Conservation (phyloP, 768 basidiomycete species). For the Lyophyllum decastes region DNA sequence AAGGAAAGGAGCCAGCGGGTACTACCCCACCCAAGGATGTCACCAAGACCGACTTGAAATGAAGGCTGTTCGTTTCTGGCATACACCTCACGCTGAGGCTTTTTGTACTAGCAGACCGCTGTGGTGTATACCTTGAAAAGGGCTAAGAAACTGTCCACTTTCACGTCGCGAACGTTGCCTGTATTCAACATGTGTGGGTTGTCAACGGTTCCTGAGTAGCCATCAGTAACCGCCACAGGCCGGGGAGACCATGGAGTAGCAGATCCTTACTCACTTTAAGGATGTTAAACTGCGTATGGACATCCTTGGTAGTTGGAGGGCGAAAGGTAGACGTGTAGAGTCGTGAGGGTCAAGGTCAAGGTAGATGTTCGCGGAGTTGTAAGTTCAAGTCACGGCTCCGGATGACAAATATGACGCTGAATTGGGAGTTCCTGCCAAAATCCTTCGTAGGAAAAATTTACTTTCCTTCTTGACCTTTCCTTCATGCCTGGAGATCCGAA, state of each 20-base stretch:
- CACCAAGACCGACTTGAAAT: too few relatives aligned
- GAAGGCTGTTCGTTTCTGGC: too few relatives aligned
- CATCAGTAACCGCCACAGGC: neutral
- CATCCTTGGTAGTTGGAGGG: neutral
- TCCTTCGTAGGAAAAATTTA: neutral
- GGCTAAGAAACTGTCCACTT: too few relatives aligned
- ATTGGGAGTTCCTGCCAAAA: neutral
- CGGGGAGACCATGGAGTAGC: too few relatives aligned
- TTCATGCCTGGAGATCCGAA: constrained; percentile 3
- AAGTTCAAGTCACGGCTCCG: neutral
- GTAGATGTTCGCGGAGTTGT: neutral
- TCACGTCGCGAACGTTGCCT: too few relatives aligned
- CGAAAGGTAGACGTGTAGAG: neutral
- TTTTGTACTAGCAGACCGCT: neutral
- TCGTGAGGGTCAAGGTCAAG: neutral
- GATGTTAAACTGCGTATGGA: neutral
- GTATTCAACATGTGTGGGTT: too few relatives aligned
- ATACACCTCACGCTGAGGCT: neutral
- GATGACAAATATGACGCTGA: neutral
- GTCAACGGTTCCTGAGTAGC: neutral
- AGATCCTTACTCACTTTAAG: neutral
- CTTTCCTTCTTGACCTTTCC: neutral
- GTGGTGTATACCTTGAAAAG: too few relatives aligned
- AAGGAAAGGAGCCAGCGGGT: too few relatives aligned
- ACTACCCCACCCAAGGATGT: too few relatives aligned